Evolutionary conservation across 306 rosid genomes (phyloP), one percentile per base, ranked within the genome.

Genomic region (Dalbergia oliveri): DNA sequence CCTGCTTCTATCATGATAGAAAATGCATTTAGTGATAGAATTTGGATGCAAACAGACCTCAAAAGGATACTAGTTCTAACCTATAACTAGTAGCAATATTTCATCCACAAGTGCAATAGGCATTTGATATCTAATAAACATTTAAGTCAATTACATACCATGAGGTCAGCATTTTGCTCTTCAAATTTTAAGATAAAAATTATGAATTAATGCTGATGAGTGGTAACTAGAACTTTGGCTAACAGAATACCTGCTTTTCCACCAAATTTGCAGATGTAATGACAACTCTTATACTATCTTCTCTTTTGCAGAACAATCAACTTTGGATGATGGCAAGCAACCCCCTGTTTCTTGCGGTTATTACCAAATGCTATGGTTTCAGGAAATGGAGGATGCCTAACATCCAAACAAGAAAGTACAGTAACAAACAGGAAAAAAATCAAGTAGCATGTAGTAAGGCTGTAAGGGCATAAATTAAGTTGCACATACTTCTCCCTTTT

Each of bases 251-350:
- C 97, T 92, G 97, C 41, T 86, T 86, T 73, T 89, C 87, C 86
- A 90, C 94, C 83, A 92, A 87, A 90, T 92, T 92, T 77, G 94
- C 93, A 54, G 97, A 92, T 60, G 97, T 92, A 82, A 92, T 82
- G 75, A 92, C 84, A 86, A 92, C 88, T 66, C 97, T 89, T 65
- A 92, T 84, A 79, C 72, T 86, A 75, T 86, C 86, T 56, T 86
- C 86, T 72, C 97, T 87, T 87, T 82, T 89, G 93, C 67, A 90
- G 43, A 83, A 92, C 89, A 80, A 92, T 73, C 76, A 92, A 77
- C 84, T 92, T 92, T 12, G 97, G 94, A 71, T 92, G 97, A 88
- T 92, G 97, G 85, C 97, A 92, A 83, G 92, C 97, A 79, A 92
- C 88, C 76, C 94, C 97, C 14, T 73, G 92, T 84, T 69, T 87